Evolutionary conservation across 2,329 filamentous ascomycete species (phyloP), one percentile per base, ranked within the genome.

Genomic region (Fusarium pseudograminearum): DNA sequence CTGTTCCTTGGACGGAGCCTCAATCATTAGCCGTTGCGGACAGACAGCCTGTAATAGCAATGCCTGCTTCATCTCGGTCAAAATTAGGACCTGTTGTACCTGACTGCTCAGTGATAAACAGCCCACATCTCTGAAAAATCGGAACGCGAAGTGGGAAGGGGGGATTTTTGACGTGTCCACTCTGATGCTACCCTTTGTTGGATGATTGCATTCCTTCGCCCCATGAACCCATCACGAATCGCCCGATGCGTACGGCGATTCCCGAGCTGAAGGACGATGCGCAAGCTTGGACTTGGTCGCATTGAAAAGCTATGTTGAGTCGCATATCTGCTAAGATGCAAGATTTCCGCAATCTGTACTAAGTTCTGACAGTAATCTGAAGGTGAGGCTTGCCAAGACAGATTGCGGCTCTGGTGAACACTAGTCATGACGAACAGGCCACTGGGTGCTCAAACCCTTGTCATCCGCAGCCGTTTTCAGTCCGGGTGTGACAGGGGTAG

Each of bases 141-240:
- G 24, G 41, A 33, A 31, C 15, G n/a, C 20, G 36, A 24, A 36
- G 36, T 20, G 18, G 48, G n/a, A 51, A 28, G 26, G 45, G 45
- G 15, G 24, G 41, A 11, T 30, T 40, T 28, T n/a, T n/a, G 9
- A 8, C 6, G 59, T 44, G 59, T 48, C 61, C 61, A 64, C 61
- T 56, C 15, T 24, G n/a, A 58, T 64, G 46, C 51, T 41, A 64
- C 61, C 36, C 18, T 57, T 31, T n/a, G 26, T 46, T 47, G 33
- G n/a, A 16, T 7, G n/a, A 30, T 41, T 28, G 14, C 15, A 4
- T 12, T 41, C 38, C 34, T 38, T 40, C 8, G 9, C 33, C n/a
- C n/a, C 36, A 40, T 20, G 20, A 11, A 20, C 12, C 12, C 12
- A 12, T n/a, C 12, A 20, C n/a, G 12, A 6, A 22, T 14, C 12